Percentiles rank a stretch among this genome's conserved stretches.
These are phyloP conservation scores for Coemansia javaensis DNA, from an alignment of 192 early-diverging fungal species.

Conservation along the genomic window DNA sequence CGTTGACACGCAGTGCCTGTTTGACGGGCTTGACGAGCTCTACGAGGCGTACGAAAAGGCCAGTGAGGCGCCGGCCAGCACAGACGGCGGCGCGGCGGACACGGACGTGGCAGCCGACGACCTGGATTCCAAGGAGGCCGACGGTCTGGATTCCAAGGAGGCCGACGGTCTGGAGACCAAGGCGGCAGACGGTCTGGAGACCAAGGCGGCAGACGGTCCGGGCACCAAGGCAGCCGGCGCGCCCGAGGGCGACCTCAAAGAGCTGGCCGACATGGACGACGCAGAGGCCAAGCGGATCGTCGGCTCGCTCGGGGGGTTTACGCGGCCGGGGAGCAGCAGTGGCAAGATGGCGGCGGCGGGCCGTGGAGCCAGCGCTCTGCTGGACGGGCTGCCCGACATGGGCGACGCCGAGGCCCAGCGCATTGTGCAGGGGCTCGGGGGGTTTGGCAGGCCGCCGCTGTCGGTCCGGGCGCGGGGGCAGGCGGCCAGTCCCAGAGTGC, in stretches of 20 bases:
- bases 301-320: constrained; percentile 26
- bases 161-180: constrained; percentile 7
- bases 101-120: background rate
- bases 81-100: background rate
- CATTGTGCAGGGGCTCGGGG: constrained; percentile 18
- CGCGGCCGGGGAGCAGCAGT: background rate
- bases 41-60: constrained; percentile 16
- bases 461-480: too few species aligned
- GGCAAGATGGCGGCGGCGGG: background rate
- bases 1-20: constrained; percentile 23
- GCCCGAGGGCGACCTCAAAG: background rate
- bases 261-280: constrained; percentile 26
- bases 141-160: constrained; percentile 15
- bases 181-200: background rate
- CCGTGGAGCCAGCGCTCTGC: background rate
- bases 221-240: background rate
- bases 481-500: too few species aligned
- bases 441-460: constrained; percentile 16
- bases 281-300: constrained; percentile 21
- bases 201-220: background rate
- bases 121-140: background rate
- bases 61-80: too few species aligned
- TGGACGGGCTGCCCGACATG: constrained; percentile 22
- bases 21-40: constrained; percentile 40
- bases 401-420: constrained; percentile 15